Base-by-base conservation (phyloP, 768 basidiomycete species). In the Boletus rubropictus region DNA sequence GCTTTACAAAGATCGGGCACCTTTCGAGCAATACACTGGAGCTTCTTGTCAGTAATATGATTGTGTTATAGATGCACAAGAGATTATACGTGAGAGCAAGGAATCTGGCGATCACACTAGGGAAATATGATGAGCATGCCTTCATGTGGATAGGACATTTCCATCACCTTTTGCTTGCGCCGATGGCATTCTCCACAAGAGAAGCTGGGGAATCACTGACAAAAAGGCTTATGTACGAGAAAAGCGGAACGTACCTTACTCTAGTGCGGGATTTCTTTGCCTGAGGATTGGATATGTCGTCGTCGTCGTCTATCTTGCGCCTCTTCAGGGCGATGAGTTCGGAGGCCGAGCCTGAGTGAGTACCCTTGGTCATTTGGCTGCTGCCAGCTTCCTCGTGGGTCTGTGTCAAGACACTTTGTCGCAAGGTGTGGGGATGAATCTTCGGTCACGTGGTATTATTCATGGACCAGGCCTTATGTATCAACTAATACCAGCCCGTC, bases 141-240 rank as follows among this genome's bases (percentile, higher is more conserved):
- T 40, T 44, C 46, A 54, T 49, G 58, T 55, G 39, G 14, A 53
- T 25, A 52, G 31, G 24, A 40, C 44, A 29, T 22, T 20, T 31
- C 20, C 39, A 48, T 7, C 46, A 86, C 88, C 77, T 90, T 90
- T 68, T 92, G 89, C 63, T 92, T 92, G 51, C 89, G 74, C 18
- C 89, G 79, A 69, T 91, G 89, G 53, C 89, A 91, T 69, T 92
- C 89, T 15, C 86, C 86, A 48, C 88, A 89, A 8, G 87, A 89
- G 55, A 88, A 89, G 66, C 86, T 89, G 58, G 7, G 37, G 44
- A 38, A 12, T 43, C 18, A 15, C 20, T 58, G 47, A 54, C n/a
- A 32, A 29, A 46, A 48, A 28, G 20, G 33, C 6, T 21, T 27
- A 25, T 46, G 40, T 17, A 32, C 24, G 44, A 39, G 46, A 44